A percentile compares a stretch with the other conserved stretches of the same genome.
Evolutionary conservation across 2,329 filamentous ascomycete species (phyloP).

Genomic region (Talaromyces marneffei): DNA sequence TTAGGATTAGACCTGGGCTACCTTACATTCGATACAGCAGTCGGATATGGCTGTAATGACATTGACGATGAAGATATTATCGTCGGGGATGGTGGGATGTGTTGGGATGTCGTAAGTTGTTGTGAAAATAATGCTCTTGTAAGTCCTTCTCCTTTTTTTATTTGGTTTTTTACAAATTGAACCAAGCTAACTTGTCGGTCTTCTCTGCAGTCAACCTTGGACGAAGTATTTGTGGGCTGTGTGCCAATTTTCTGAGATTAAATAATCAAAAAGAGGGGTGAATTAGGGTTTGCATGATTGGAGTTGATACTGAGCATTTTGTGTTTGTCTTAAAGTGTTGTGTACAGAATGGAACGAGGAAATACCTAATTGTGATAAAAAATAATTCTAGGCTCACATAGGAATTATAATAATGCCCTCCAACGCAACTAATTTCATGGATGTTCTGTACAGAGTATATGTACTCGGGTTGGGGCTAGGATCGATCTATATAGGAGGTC

Average conservation of each 20-base stretch:
- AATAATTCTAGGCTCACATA: background rate
- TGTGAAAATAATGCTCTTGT: conserved; percentile 8
- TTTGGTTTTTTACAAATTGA: background rate
- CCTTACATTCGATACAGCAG: background rate
- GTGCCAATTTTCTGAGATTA: background rate
- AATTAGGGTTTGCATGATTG: conserved; percentile 1
- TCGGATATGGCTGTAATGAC: conserved; percentile 4
- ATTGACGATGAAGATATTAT: background rate
- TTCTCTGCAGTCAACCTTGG: background rate
- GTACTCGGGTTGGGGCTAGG: background rate
- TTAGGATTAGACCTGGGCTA: background rate
- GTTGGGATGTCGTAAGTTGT: conserved; percentile 10
- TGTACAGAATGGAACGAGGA: background rate
- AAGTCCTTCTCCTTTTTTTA: background rate
- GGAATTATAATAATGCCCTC: background rate
- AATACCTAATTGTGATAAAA: background rate
- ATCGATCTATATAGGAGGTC: background rate
- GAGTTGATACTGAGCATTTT: conserved; percentile 3
- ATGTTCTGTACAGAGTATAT: background rate
- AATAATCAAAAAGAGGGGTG: background rate
- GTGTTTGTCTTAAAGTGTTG: background rate
- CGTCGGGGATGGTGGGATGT: background rate
- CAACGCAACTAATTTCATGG: background rate
- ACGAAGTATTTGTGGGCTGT: background rate
- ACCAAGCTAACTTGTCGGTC: background rate